Base-by-base conservation (phyloP, 306 rosid genomes). In the Cicer chorassanicum region DNA sequence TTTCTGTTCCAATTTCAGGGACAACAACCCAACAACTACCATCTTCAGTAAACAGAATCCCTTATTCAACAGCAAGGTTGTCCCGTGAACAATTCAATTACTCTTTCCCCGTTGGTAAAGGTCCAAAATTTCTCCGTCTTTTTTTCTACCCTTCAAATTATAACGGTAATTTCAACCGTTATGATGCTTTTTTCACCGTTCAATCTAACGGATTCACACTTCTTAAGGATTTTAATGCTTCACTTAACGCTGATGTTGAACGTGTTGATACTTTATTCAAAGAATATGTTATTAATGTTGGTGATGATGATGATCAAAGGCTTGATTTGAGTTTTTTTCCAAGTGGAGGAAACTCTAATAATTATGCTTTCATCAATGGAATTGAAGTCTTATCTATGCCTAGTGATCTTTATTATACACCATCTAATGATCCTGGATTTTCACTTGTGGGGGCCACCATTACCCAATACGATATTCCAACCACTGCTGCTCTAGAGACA, bases 311-410 rank as follows among this genome's bases (percentile, higher is more conserved):
- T 1, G 60, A 46, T 4, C 82, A 78, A 51, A 79, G 65, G 38
- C 63, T 89, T 2, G 79, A 74, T 60, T 70, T 92, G 16, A 77
- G 76, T 8, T 89, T 90, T 77, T 68, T 18, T 6, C 90, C 93
- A 14, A 62, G 13, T 66, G 3, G 2, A 43, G 12, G 81, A 9
- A 84, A 77, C 8, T 70, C 84, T 0, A 34, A 12, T 6, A 60
- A 34, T 0, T 89, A 78, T 39, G 95, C 88, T 49, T 93, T 93
- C 60, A 44, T 92, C 14, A 92, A 90, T 7, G 96, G 93, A 67
- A 90, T 93, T 13, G 95, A 93, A 55, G 66, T 93, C 1, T 44
- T 93, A 1, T 90, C 98, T 60, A 89, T 90, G 95, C 98, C 98
- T 1, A 11, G 61, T 10, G 16, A 82, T 39, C 88, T 93, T 1